Percentiles rank a stretch among this genome's conserved stretches.
phyloP scores from a whole-genome alignment of 768 basidiomycete genomes.

The Leccinum obscurum region DNA sequence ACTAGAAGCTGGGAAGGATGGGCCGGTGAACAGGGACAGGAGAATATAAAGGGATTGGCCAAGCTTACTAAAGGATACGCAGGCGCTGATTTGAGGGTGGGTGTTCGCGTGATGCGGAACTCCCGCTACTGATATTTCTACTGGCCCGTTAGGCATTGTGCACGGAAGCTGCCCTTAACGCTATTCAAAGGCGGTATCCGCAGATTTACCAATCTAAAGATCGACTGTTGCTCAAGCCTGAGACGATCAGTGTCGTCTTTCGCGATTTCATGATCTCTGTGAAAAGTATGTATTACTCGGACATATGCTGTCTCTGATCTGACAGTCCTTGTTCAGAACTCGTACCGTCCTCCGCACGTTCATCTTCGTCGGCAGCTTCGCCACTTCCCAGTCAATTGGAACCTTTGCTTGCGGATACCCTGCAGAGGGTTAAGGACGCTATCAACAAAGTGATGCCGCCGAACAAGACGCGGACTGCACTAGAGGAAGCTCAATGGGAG shows the following conservation, averaged over 20 bases:
- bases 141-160: constrained; percentile 69
- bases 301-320: not conserved
- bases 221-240: constrained; percentile 79
- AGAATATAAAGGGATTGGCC: constrained; percentile 65
- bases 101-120: constrained; percentile 23
- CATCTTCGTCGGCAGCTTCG: constrained; percentile 81
- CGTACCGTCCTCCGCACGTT: constrained; percentile 92
- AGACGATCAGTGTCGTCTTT: constrained; percentile 79
- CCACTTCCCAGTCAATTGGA: constrained; percentile 84
- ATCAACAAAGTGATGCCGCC: constrained; percentile 78
- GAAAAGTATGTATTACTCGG: constrained; percentile 64
- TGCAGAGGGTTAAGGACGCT: constrained; percentile 70
- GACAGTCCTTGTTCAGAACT: constrained; percentile 61
- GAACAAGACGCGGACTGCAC: constrained; percentile 75
- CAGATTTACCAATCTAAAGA: constrained; percentile 95
- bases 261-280: constrained; percentile 97
- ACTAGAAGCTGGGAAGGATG: constrained; percentile 89
- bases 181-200: constrained; percentile 93
- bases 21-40: constrained; percentile 51
- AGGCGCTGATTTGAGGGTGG: constrained; percentile 91
- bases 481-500: constrained; percentile 96
- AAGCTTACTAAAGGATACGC: constrained; percentile 96
- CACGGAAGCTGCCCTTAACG: constrained; percentile 95
- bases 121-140: constrained; percentile 3
- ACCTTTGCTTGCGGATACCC: constrained; percentile 66